Conservation (phyloP, 148 eudicot species). For the Chenopodium berlandieri region DNA sequence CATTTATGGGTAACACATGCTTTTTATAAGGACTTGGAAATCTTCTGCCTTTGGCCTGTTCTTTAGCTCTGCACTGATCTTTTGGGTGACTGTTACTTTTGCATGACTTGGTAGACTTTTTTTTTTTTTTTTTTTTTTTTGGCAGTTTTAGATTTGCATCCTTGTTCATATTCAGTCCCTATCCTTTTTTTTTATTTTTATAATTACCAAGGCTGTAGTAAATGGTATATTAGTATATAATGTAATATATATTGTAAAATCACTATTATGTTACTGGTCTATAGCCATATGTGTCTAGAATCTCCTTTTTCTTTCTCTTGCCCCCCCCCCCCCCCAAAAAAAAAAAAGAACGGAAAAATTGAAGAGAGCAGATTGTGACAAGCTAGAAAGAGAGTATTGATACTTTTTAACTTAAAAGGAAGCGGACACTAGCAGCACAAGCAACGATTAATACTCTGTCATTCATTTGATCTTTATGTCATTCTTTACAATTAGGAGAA, state of each 20-base stretch:
- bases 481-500: not conserved
- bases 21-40: not conserved
- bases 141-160: not conserved
- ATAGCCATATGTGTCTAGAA: not conserved
- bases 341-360: not conserved
- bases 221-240: not conserved
- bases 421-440: not conserved
- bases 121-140: too few relatives aligned
- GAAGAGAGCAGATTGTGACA: not conserved
- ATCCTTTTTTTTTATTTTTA: not conserved
- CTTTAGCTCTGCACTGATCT: slow-evolving; percentile 1
- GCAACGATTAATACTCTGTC: not conserved
- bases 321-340: not conserved
- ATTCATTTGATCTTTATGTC: not conserved
- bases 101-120: slow-evolving; percentile 3
- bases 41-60: not conserved
- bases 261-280: not conserved
- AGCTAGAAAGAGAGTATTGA: not conserved
- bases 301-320: too few relatives aligned
- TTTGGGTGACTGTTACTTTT: slow-evolving; percentile 19
- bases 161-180: not conserved
- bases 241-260: not conserved
- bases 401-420: not conserved
- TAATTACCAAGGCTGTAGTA: not conserved
- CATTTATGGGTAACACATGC: not conserved